A percentile compares a stretch with the other conserved stretches of the same genome.
Conservation (phyloP, 1,139 yeast species). For the Scheffersomyces quercinus region DNA sequence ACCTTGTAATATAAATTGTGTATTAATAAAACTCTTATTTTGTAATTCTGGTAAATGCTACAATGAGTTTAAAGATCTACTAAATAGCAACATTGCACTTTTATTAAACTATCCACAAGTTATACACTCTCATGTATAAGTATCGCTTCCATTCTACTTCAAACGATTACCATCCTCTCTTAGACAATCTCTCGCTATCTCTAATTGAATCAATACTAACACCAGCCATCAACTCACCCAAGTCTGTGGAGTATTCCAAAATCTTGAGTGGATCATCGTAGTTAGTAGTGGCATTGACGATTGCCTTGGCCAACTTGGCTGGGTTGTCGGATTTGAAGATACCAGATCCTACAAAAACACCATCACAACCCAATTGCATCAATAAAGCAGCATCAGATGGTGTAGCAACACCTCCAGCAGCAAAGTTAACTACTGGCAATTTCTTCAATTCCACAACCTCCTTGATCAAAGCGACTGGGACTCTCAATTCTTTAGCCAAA, state of each 20-base stretch:
- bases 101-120: neutral
- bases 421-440: constrained; percentile 83
- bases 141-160: neutral
- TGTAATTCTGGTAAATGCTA: too few species aligned
- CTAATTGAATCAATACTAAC: constrained; percentile 54
- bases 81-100: neutral
- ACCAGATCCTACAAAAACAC: constrained; percentile 90
- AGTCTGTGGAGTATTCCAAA: constrained; percentile 70
- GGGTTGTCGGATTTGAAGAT: constrained; percentile 79
- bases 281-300: constrained; percentile 80
- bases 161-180: constrained; percentile 50
- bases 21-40: too few species aligned
- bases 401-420: constrained; percentile 90
- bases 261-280: constrained; percentile 64
- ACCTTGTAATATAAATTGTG: neutral
- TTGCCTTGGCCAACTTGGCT: constrained; percentile 72
- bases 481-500: constrained; percentile 61
- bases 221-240: constrained; percentile 79
- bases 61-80: too few species aligned
- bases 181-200: constrained; percentile 49
- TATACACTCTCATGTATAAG: neutral
- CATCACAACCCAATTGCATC: constrained; percentile 92
- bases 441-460: constrained; percentile 52
- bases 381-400: constrained; percentile 89
- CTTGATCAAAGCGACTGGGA: constrained; percentile 55